A percentile compares a stretch with the other conserved stretches of the same genome.
phyloP scores from a whole-genome alignment of 805 yeast genomes.

The Lipomyces japonicus region DNA sequence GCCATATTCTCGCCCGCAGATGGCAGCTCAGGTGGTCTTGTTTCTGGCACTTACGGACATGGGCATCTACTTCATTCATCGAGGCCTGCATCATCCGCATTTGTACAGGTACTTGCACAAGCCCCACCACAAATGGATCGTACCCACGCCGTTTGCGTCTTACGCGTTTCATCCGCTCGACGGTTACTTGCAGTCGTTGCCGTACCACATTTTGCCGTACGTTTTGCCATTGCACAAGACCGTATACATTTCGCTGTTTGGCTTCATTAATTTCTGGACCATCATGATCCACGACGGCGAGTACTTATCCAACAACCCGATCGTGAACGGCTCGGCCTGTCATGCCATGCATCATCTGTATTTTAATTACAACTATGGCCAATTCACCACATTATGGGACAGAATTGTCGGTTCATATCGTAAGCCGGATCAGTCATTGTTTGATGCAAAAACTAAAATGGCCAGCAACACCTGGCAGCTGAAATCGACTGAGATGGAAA shows the following conservation, averaged over 20 bases:
- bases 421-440: conserved; percentile 82
- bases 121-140: conserved; percentile 99
- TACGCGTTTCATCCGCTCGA: conserved; percentile 99
- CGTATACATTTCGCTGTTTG: conserved; percentile 76
- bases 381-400: conserved; percentile 97
- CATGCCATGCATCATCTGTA: conserved; percentile 96
- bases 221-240: conserved; percentile 88
- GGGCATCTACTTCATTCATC: conserved; percentile 84
- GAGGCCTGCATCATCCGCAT: conserved; percentile 91
- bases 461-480: conserved; percentile 61
- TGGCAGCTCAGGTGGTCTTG: conserved; percentile 63
- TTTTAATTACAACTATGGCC: conserved; percentile 97
- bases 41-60: conserved; percentile 92
- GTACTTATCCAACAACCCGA: conserved; percentile 86
- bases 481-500: conserved; percentile 72
- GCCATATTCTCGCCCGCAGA: conserved; percentile 67
- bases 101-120: conserved; percentile 86
- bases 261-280: conserved; percentile 95
- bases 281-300: conserved; percentile 99
- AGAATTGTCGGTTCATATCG: conserved; percentile 92
- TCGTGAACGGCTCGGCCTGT: conserved; percentile 96
- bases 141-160: conserved; percentile 96
- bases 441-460: conserved; percentile 58
- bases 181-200: conserved; percentile 88
- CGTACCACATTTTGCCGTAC: conserved; percentile 90